Evolutionary conservation across 1,284 basidiomycete species (phyloP), one percentile per base, ranked within the genome.

Genomic region (Trametes hirsuta): DNA sequence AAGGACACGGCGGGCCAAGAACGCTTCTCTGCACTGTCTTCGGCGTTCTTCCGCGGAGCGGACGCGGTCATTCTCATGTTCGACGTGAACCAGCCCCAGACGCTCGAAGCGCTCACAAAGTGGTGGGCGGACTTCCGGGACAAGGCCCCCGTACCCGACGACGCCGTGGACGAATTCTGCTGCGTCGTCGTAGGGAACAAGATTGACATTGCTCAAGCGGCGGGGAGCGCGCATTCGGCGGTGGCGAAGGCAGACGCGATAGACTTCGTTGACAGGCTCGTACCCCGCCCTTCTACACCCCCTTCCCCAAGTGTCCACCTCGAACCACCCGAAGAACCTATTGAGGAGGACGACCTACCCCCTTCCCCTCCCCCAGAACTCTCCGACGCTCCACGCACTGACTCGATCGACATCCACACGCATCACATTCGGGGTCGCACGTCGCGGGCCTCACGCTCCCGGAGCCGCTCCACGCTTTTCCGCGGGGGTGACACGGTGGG

Each of bases 1-100:
- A 53, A 89, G 87, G 88, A 90, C 66, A 91, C 87, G 0, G 89
- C 90, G 4, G 91, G 92, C 1, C 91, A 94, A 71, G 92, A 94
- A 70, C 84, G 92, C 9, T 94, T 94, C 75, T 91, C 90, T 1
- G 86, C 83, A 45, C 80, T 94, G 21, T 91, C 91, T 0, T 80
- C 83, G 0, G 90, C 92, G 0, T 94, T 94, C 76, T 94, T 92
- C 67, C 83, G 92, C 8, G 90, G 90, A 1, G 89, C 91, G 4
- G 91, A 93, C 69, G 92, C 91, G 0, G 90, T 82, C 3, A 66
- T 94, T n/a, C 79, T 94, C 59, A 84, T 93, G 78, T 94, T 89
- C 71, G 90, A 93, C 67, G 86, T 90, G 41, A 89, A 86, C 65
- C 72, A 82, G 8, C 85, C 82, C 0, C 77, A 84, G 41, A 85